Percentiles rank a stretch among this genome's conserved stretches.
These are phyloP conservation scores for Annulohypoxylon maeteangense DNA, from an alignment of 495 filamentous ascomycete genomes.

Conservation along the genomic window DNA sequence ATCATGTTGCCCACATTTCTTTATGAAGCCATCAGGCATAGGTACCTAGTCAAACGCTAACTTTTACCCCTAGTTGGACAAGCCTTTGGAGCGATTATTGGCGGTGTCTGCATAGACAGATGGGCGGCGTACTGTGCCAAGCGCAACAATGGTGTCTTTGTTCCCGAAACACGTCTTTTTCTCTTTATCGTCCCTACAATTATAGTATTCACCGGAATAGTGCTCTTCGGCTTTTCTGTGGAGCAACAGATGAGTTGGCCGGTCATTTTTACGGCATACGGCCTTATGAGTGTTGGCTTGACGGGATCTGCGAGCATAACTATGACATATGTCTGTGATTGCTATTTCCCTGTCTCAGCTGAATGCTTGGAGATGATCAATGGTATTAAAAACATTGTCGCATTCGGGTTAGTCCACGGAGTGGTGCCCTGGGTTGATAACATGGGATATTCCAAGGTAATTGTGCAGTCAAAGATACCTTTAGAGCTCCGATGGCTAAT, in stretches of 20 bases:
- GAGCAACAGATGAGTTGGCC: slow-evolving; percentile 19
- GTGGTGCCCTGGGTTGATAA: slow-evolving; percentile 19
- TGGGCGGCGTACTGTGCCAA: slow-evolving; percentile 15
- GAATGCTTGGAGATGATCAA: slow-evolving; percentile 26
- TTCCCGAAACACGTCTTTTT: slow-evolving; percentile 15
- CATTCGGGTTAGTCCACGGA: slow-evolving; percentile 15
- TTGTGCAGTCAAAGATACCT: background rate
- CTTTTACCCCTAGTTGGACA: slow-evolving; percentile 2
- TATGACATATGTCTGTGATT: slow-evolving; percentile 25
- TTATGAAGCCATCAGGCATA: background rate
- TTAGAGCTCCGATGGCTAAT: background rate
- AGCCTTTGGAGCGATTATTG: slow-evolving; percentile 10
- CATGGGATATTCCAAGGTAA: slow-evolving; percentile 16
- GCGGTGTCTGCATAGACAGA: slow-evolving; percentile 17
- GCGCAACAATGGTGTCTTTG: slow-evolving; percentile 21
- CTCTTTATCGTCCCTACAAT: slow-evolving; percentile 18
- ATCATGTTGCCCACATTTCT: background rate
- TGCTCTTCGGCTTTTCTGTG: slow-evolving; percentile 22
- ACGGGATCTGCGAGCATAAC: slow-evolving; percentile 19
- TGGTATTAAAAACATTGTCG: slow-evolving; percentile 23
- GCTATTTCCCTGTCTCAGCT: slow-evolving; percentile 21
- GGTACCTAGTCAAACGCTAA: background rate
- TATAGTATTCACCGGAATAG: slow-evolving; percentile 15
- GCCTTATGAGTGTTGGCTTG: slow-evolving; percentile 16
- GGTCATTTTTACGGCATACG: slow-evolving; percentile 15